Conservation (phyloP, 2,329 filamentous ascomycete genomes). For the Fusarium sp. region DNA sequence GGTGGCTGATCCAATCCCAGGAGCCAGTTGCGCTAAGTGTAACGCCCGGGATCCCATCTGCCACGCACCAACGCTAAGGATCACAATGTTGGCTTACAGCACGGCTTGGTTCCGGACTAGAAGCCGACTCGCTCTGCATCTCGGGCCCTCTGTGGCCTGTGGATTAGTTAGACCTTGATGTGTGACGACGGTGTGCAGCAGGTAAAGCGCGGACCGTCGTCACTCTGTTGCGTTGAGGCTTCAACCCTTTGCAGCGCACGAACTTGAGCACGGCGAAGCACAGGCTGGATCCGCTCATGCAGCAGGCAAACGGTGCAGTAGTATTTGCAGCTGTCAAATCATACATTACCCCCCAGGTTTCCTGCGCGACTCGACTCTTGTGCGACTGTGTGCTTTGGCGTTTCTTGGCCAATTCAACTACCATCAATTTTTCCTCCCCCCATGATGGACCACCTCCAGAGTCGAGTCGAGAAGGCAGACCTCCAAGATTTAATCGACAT, state of each 20-base stretch:
- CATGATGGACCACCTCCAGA: conserved; percentile 47
- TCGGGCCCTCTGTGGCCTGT: conserved; percentile 13
- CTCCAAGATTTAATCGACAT: conserved; percentile 48
- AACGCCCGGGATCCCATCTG: conserved; percentile 33
- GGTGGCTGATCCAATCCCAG: conserved; percentile 39
- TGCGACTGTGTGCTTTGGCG: conserved; percentile 14
- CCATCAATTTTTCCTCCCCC: conserved; percentile 18
- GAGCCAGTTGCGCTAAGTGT: conserved; percentile 40
- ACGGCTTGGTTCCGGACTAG: conserved; percentile 35
- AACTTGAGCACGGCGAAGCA: conserved; percentile 37
- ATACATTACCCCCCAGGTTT: conserved; percentile 41
- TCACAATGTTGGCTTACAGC: conserved; percentile 31
- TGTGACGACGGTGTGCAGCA: conserved; percentile 42
- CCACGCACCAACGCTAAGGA: conserved; percentile 39
- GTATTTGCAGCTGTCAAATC: conserved; percentile 32
- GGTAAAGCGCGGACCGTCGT: conserved; percentile 30
- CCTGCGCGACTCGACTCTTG: conserved; percentile 18
- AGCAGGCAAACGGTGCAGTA: conserved; percentile 18
- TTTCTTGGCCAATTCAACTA: conserved; percentile 28
- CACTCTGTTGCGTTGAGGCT: conserved; percentile 35
- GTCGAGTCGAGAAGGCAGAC: conserved; percentile 45
- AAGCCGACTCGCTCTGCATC: conserved; percentile 35
- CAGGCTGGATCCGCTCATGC: conserved; percentile 39
- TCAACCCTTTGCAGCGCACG: conserved; percentile 34
- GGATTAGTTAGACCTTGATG: conserved; percentile 23